Evolutionary conservation across 345 rosid genomes (phyloP).

Genomic region (Hypericum perforatum): DNA sequence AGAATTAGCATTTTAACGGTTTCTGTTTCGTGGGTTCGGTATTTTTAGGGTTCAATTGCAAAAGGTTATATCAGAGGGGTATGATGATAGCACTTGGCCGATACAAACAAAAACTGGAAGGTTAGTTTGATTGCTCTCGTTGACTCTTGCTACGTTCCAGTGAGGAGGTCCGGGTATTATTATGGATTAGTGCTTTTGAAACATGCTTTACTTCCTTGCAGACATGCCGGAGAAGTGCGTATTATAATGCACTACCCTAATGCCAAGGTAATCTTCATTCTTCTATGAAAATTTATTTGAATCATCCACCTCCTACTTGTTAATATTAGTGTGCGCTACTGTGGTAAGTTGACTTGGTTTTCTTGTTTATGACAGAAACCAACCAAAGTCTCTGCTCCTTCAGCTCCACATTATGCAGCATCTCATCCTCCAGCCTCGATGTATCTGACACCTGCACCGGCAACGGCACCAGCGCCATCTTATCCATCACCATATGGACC

Average conservation of each 20-base stretch:
- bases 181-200: too few relatives aligned
- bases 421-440: conserved; percentile 26
- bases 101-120: conserved; percentile 76
- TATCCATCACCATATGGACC: conserved; percentile 14
- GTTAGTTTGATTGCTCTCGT: conserved; percentile 18
- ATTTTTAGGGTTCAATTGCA: conserved; percentile 57
- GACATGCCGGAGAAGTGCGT: conserved; percentile 75
- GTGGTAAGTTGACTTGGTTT: background rate
- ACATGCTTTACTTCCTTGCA: conserved; percentile 20
- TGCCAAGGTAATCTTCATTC: conserved; percentile 39
- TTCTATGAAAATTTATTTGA: background rate
- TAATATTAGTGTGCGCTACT: background rate
- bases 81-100: conserved; percentile 67
- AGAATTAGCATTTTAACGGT: conserved; percentile 15
- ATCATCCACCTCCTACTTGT: background rate
- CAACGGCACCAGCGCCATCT: background rate
- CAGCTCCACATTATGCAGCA: conserved; percentile 33
- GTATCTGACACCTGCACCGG: conserved; percentile 9
- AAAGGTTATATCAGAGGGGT: conserved; percentile 69
- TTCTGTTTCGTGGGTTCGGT: conserved; percentile 5
- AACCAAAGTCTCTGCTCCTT: conserved; percentile 20
- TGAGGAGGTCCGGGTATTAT: background rate
- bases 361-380: conserved; percentile 35
- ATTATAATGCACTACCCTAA: conserved; percentile 56
- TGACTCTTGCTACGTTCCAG: background rate